These are phyloP conservation scores for Ganoderma sinense DNA, from an alignment of 1,284 basidiomycete genomes.

Conservation along the genomic window DNA sequence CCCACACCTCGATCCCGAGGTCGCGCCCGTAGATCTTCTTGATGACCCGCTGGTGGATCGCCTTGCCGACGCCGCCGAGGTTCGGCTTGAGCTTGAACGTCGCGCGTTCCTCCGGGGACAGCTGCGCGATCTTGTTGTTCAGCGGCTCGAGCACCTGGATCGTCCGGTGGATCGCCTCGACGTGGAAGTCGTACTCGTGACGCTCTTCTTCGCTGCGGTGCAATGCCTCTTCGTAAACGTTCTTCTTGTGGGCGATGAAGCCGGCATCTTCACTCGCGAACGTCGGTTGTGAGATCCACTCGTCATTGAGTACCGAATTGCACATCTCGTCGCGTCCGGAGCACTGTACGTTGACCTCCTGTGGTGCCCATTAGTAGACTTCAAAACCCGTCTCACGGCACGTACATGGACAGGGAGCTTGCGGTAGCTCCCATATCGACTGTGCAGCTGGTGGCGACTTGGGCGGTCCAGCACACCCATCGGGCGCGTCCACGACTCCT, in stretches of 20 bases:
- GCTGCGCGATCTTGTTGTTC: constrained; percentile 86
- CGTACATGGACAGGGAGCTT: constrained; percentile 81
- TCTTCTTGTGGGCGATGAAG: constrained; percentile 94
- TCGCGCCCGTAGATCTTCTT: constrained; percentile 97
- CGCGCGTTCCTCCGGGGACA: constrained; percentile 83
- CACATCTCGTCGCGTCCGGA: constrained; percentile 98
- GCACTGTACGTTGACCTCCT: constrained; percentile 91
- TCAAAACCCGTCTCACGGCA: constrained; percentile 24
- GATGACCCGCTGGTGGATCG: constrained; percentile 93
- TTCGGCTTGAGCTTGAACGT: constrained; percentile 92
- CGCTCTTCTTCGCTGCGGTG: constrained; percentile 98
- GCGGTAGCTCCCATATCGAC: constrained; percentile 88
- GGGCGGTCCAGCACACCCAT: constrained; percentile 52
- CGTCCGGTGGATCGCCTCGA: constrained; percentile 95
- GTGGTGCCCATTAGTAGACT: constrained; percentile 15
- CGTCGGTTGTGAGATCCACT: constrained; percentile 96
- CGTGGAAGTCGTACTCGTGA: constrained; percentile 99
- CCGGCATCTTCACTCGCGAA: constrained; percentile 94
- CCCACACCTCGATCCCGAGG: constrained; percentile 88
- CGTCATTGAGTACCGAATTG: constrained; percentile 94
- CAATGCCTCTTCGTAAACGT: constrained; percentile 96
- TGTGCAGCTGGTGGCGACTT: constrained; percentile 64
- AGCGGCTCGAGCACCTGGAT: constrained; percentile 94
- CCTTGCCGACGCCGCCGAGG: constrained; percentile 89
- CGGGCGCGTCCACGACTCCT: constrained; percentile 47